These are phyloP conservation scores for Cladophialophora yegresii DNA, from an alignment of 2,329 filamentous ascomycete genomes.

Conservation along the genomic window DNA sequence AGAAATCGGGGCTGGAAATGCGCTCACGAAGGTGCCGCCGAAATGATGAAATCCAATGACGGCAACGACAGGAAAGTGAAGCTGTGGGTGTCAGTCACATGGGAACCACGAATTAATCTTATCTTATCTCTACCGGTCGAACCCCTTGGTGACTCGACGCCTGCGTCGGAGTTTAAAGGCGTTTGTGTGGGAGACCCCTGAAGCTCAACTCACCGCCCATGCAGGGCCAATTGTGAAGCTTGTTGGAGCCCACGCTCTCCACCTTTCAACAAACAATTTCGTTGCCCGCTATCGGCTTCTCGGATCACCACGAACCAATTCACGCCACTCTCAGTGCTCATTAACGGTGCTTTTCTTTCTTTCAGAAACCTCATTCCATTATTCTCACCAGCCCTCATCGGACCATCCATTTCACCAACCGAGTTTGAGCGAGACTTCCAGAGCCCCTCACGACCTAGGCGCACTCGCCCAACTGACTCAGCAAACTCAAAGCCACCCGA, in stretches of 20 bases:
- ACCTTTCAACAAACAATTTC: slow-evolving; percentile 17
- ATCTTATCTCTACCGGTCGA: neutral
- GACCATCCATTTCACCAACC: neutral
- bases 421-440: neutral
- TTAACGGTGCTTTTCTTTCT: neutral
- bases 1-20: neutral
- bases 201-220: neutral
- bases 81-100: neutral
- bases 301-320: slow-evolving; percentile 14
- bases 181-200: neutral
- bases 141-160: too few relatives aligned
- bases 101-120: neutral
- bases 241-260: slow-evolving; percentile 6
- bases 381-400: neutral
- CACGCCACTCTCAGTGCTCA: slow-evolving; percentile 14
- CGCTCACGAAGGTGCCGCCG: neutral
- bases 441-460: neutral
- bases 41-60: neutral
- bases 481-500: neutral
- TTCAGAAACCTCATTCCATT: neutral
- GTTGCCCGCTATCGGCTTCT: slow-evolving; percentile 11
- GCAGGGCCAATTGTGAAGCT: neutral
- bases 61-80: neutral
- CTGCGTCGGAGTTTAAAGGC: neutral
- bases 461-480: neutral